phyloP scores from a whole-genome alignment of 2,329 filamentous ascomycete species.

The Ophiocordyceps camponoti-rufipedis region DNA sequence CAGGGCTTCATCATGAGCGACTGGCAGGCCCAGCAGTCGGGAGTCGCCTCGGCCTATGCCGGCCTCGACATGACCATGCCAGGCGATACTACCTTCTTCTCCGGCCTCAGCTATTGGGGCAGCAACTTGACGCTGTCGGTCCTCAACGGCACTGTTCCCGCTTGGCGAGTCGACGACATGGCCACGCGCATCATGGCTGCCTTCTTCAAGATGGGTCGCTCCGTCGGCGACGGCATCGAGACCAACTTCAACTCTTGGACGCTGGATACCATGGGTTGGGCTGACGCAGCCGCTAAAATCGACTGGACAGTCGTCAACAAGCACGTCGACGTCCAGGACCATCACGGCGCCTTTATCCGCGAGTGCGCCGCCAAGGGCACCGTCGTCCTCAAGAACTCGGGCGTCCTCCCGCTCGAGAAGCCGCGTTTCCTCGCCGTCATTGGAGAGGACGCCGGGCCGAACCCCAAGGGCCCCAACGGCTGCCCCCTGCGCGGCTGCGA shows the following conservation, averaged over 20 bases:
- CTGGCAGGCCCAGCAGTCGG: conserved; percentile 59
- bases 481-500: conserved; percentile 51
- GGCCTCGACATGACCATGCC: conserved; percentile 84
- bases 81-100: conserved; percentile 62
- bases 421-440: conserved; percentile 62
- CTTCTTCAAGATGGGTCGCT: conserved; percentile 47
- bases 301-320: conserved; percentile 54
- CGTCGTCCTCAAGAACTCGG: conserved; percentile 77
- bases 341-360: conserved; percentile 58
- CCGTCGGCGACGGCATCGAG: conserved; percentile 23
- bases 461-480: conserved; percentile 58
- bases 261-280: conserved; percentile 50
- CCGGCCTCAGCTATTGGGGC: conserved; percentile 61
- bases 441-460: conserved; percentile 68
- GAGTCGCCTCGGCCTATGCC: conserved; percentile 46
- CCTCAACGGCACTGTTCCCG: conserved; percentile 73
- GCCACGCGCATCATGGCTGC: conserved; percentile 63
- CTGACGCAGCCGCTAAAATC: conserved; percentile 43
- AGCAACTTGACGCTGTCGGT: conserved; percentile 75
- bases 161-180: conserved; percentile 85
- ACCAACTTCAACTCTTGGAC: conserved; percentile 89
- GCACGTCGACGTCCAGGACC: conserved; percentile 64
- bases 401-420: conserved; percentile 57
- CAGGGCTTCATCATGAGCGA: conserved; percentile 70
- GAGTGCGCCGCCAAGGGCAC: conserved; percentile 63